Conservation (phyloP, 768 basidiomycete genomes). For the Suillus hirtellus region DNA sequence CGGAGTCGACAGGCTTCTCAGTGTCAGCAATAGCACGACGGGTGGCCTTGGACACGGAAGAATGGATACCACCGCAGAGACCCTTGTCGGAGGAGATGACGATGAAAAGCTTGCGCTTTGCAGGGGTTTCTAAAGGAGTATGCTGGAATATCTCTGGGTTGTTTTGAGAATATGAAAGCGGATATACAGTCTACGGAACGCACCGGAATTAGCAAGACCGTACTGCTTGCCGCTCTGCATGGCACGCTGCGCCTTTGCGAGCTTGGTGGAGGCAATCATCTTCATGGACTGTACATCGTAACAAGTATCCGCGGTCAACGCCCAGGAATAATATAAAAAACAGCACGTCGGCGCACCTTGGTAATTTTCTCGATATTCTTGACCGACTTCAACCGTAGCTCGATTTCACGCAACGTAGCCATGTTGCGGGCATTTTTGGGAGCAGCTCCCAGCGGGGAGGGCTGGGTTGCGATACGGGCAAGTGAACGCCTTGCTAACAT, state of each 20-base stretch:
- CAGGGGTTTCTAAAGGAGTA: constrained; percentile 63
- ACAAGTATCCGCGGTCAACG: constrained; percentile 10
- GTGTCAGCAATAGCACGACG: constrained; percentile 66
- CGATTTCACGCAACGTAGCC: constrained; percentile 98
- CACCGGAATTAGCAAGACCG: constrained; percentile 89
- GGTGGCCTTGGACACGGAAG: constrained; percentile 89
- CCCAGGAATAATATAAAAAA: constrained; percentile 14
- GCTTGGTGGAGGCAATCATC: constrained; percentile 98
- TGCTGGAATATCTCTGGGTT: constrained; percentile 84
- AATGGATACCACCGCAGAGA: constrained; percentile 99
- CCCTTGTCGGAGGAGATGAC: constrained; percentile 98
- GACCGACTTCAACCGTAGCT: constrained; percentile 94
- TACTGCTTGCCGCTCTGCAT: constrained; percentile 92
- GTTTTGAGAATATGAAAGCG: constrained; percentile 8
- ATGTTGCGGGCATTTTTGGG: constrained; percentile 71
- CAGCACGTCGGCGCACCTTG: constrained; percentile 58
- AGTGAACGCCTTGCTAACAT: constrained; percentile 56
- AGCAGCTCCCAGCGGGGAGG: constrained; percentile 39
- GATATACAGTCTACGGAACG: constrained; percentile 18
- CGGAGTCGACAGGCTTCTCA: constrained; percentile 48
- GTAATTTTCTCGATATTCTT: constrained; percentile 99
- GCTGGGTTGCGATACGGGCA: constrained; percentile 43
- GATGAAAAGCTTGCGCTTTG: constrained; percentile 84
- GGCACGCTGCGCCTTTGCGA: constrained; percentile 92
- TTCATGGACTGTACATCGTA: constrained; percentile 78